Percentiles rank a stretch among this genome's conserved stretches.
These are phyloP conservation scores for Somion occarium DNA, from an alignment of 1,284 basidiomycete species.

Conservation along the genomic window DNA sequence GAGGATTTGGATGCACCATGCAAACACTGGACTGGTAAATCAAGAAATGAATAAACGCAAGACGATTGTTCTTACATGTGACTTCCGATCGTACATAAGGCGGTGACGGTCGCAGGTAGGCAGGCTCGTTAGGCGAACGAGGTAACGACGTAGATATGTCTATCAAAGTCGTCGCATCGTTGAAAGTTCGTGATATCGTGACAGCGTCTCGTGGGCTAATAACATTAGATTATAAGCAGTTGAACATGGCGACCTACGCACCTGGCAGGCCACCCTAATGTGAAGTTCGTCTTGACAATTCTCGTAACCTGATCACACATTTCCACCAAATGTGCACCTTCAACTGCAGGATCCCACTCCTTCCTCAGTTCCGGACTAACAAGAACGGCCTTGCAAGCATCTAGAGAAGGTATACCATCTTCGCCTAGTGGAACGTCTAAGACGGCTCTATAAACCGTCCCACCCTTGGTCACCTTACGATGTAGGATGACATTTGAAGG, in stretches of 20 bases:
- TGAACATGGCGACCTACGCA: slow-evolving; percentile 36
- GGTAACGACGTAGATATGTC: slow-evolving; percentile 96
- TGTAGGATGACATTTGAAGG: slow-evolving; percentile 65
- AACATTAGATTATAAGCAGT: slow-evolving; percentile 16
- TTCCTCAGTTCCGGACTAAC: slow-evolving; percentile 81
- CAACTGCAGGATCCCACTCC: slow-evolving; percentile 93
- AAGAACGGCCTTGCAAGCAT: slow-evolving; percentile 80
- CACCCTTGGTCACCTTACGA: slow-evolving; percentile 62
- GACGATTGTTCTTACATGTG: slow-evolving; percentile 44
- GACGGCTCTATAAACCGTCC: slow-evolving; percentile 78
- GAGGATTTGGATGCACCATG: slow-evolving; percentile 85
- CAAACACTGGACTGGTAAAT: slow-evolving; percentile 58
- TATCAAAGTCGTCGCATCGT: slow-evolving; percentile 80
- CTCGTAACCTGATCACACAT: slow-evolving; percentile 83
- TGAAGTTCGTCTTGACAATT: slow-evolving; percentile 87
- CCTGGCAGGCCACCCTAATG: slow-evolving; percentile 96
- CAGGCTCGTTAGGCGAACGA: slow-evolving; percentile 87
- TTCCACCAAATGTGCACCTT: slow-evolving; percentile 80
- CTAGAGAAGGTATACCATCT: slow-evolving; percentile 62
- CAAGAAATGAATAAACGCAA: not conserved
- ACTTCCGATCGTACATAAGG: slow-evolving; percentile 94
- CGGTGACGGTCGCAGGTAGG: slow-evolving; percentile 89
- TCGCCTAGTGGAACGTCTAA: slow-evolving; percentile 65
- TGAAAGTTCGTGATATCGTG: slow-evolving; percentile 83
- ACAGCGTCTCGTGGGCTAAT: slow-evolving; percentile 87